Percentiles rank a stretch among this genome's conserved stretches.
Evolutionary conservation across 2,329 filamentous ascomycete genomes (phyloP).

Genomic region (Acrodontium crateriforme): DNA sequence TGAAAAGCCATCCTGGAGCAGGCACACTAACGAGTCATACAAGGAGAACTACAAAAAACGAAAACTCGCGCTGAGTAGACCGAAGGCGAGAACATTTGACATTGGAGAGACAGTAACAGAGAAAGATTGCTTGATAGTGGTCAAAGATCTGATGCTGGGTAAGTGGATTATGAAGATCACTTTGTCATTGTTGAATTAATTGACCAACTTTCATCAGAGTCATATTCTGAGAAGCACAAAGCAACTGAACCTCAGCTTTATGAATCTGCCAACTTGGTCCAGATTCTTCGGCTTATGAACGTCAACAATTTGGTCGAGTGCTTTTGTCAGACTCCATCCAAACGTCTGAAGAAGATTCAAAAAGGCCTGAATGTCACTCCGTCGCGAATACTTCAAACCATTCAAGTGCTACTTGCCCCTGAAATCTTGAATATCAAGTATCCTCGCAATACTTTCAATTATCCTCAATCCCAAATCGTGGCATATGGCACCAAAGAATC

Average conservation of each 20-base stretch:
- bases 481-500: conserved; percentile 26
- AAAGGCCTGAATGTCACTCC: not conserved
- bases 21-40: conserved; percentile 18
- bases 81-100: conserved; percentile 15
- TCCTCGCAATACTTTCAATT: conserved; percentile 15
- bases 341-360: conserved; percentile 1
- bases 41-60: conserved; percentile 25
- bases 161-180: too few species aligned
- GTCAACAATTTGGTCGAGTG: too few species aligned
- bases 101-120: conserved; percentile 17
- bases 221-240: conserved; percentile 17
- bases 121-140: conserved; percentile 22
- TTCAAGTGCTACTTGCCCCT: conserved; percentile 21
- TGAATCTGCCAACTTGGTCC: conserved; percentile 22
- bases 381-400: conserved; percentile 11
- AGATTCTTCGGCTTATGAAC: conserved; percentile 19
- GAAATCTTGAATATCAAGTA: conserved; percentile 8
- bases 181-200: too few species aligned
- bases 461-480: conserved; percentile 31
- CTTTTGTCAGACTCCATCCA: conserved; percentile 3
- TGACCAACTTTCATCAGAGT: too few species aligned
- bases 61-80: conserved; percentile 11
- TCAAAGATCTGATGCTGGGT: conserved; percentile 33
- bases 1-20: conserved; percentile 19
- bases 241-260: conserved; percentile 11